Conservation (phyloP, 495 filamentous ascomycete genomes). For the Talaromyces nanjingensis region DNA sequence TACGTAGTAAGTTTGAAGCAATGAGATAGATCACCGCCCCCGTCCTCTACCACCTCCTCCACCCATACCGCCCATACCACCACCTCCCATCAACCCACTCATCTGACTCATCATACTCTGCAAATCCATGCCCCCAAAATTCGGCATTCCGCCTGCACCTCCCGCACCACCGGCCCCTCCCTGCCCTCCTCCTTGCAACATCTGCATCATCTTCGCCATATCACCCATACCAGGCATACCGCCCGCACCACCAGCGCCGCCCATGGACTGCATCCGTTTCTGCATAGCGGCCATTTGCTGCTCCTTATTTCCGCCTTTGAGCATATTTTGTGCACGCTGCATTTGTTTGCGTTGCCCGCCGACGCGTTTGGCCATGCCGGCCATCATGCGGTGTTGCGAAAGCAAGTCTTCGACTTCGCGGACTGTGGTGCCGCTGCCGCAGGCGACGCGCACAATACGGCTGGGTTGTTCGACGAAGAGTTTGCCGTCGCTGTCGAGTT, state of each 20-base stretch:
- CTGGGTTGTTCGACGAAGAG: conserved; percentile 87
- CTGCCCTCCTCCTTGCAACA: conserved; percentile 46
- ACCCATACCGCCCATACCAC: conserved; percentile 21
- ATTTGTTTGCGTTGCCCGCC: conserved; percentile 95
- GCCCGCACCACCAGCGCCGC: conserved; percentile 49
- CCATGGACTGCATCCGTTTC: conserved; percentile 88
- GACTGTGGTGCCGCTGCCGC: conserved; percentile 83
- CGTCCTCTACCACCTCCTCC: conserved; percentile 32
- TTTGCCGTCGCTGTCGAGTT: conserved; percentile 92
- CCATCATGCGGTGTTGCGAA: conserved; percentile 98
- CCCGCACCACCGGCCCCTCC: conserved; percentile 26
- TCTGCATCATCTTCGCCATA: conserved; percentile 81
- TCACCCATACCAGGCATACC: conserved; percentile 58
- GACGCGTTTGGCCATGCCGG: conserved; percentile 98
- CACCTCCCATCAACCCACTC: conserved; percentile 56
- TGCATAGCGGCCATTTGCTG: conserved; percentile 98
- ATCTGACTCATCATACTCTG: conserved; percentile 82
- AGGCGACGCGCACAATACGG: conserved; percentile 88
- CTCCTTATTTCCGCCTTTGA: conserved; percentile 79
- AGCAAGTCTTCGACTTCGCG: conserved; percentile 96
- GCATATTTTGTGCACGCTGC: conserved; percentile 84
- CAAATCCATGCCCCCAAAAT: conserved; percentile 68
- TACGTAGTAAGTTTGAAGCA: not conserved
- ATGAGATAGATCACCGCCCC: conserved; percentile 23
- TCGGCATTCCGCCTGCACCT: conserved; percentile 33